A percentile compares a stretch with the other conserved stretches of the same genome.
Conservation (phyloP, 78 protist species). For the Mantamonas sphyraenae region DNA sequence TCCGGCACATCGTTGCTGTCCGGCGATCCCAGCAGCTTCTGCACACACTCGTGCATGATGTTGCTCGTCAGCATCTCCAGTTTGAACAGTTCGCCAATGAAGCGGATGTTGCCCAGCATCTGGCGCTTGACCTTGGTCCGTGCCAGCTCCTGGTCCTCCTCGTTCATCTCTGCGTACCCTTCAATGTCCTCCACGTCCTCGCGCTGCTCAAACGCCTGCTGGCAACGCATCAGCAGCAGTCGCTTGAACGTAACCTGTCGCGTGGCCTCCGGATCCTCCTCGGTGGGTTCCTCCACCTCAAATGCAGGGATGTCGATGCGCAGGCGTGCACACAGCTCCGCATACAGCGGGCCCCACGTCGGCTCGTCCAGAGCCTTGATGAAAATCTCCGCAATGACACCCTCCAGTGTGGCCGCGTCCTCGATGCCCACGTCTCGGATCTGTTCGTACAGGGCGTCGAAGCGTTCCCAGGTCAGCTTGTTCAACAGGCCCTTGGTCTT, state of each 20-base stretch:
- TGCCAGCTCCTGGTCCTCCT: not conserved
- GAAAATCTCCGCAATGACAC: constrained; percentile 15
- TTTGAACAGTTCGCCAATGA: constrained; percentile 50
- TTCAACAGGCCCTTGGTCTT: constrained; percentile 10
- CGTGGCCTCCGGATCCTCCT: not conserved
- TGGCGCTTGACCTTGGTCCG: constrained; percentile 1
- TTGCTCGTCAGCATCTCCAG: constrained; percentile 17
- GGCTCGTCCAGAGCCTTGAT: constrained; percentile 46
- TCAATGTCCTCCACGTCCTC: not conserved
- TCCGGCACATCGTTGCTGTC: constrained; percentile 5
- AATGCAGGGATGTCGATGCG: not conserved
- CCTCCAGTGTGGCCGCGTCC: not conserved
- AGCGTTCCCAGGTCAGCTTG: constrained; percentile 34
- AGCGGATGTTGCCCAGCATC: constrained; percentile 27
- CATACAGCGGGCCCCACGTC: constrained; percentile 12
- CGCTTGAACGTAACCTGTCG: constrained; percentile 19
- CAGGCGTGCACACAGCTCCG: constrained; percentile 26
- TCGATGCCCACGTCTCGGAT: not conserved
- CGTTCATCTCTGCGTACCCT: not conserved
- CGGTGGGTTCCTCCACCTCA: not conserved
- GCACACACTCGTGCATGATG: constrained; percentile 32
- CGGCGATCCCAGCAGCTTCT: constrained; percentile 8
- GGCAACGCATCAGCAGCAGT: constrained; percentile 30
- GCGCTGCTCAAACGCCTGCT: constrained; percentile 27
- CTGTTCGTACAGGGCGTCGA: constrained; percentile 15